Conservation (phyloP, 371 early-diverging fungal genomes). For the Syncephalastrum contaminatum region DNA sequence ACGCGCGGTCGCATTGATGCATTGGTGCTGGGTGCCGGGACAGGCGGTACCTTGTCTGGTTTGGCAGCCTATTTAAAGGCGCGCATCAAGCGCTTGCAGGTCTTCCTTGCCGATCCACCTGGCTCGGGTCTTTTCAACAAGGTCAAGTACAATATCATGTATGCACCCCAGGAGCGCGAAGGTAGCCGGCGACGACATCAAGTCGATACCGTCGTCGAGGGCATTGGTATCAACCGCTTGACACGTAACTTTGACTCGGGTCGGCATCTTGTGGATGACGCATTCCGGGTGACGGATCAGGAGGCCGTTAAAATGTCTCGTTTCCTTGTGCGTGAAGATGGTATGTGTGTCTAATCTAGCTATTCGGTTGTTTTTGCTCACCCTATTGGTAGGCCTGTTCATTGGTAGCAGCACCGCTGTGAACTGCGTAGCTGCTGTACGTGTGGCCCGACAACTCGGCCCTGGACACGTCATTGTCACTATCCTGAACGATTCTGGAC, state of each 20-base stretch:
- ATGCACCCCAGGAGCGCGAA: conserved; percentile 84
- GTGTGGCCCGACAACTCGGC: conserved; percentile 68
- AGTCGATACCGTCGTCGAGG: conserved; percentile 96
- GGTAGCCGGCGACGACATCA: conserved; percentile 92
- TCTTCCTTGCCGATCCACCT: conserved; percentile 89
- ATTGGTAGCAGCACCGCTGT: conserved; percentile 91
- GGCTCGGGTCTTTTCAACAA: conserved; percentile 93
- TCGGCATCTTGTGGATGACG: conserved; percentile 76
- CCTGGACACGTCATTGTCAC: conserved; percentile 86
- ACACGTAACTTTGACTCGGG: conserved; percentile 82
- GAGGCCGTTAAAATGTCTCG: conserved; percentile 93
- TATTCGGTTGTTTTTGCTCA: not conserved
- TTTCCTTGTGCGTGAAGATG: conserved; percentile 83
- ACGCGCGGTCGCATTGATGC: conserved; percentile 73
- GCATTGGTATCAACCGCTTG: conserved; percentile 93
- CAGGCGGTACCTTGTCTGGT: conserved; percentile 95
- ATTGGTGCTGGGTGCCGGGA: conserved; percentile 88
- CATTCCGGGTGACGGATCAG: conserved; percentile 84
- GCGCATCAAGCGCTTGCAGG: conserved; percentile 54
- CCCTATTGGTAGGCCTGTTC: conserved; percentile 60
- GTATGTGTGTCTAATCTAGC: conserved; percentile 11
- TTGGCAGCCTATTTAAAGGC: conserved; percentile 80
- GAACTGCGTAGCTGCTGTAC: conserved; percentile 87
- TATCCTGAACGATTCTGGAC: conserved; percentile 80
- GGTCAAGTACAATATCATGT: conserved; percentile 89